Conservation (phyloP, 1,284 basidiomycete species). For the Cutaneotrichosporon arboriforme region DNA sequence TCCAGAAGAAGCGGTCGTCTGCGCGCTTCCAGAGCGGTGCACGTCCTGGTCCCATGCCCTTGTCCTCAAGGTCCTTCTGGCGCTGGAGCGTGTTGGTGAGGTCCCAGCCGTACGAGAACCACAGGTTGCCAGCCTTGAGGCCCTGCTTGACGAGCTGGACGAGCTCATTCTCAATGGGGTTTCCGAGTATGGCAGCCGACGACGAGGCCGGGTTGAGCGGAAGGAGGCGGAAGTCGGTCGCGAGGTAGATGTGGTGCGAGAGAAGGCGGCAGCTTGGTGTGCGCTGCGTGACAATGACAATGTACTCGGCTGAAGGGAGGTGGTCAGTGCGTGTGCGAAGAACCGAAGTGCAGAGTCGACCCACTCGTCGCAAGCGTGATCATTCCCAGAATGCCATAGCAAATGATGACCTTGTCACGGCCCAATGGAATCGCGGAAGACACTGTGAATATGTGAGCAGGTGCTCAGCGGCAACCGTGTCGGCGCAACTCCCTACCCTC, state of each 20-base stretch:
- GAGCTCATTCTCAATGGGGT: constrained; percentile 83
- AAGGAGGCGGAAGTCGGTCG: constrained; percentile 86
- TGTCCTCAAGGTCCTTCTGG: constrained; percentile 61
- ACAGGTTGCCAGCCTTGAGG: constrained; percentile 69
- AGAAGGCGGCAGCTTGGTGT: constrained; percentile 73
- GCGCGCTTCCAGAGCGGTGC: constrained; percentile 53
- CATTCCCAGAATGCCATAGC: constrained; percentile 78
- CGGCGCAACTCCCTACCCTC: constrained; percentile 40
- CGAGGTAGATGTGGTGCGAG: constrained; percentile 79
- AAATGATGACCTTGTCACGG: constrained; percentile 50
- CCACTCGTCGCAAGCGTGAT: constrained; percentile 78
- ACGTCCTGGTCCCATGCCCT: constrained; percentile 60
- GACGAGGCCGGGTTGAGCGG: constrained; percentile 66
- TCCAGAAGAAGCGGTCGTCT: constrained; percentile 99
- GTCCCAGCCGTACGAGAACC: constrained; percentile 90
- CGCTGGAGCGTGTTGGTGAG: constrained; percentile 81
- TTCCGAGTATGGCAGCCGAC: constrained; percentile 55
- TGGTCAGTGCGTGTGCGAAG: neutral
- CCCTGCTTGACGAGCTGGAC: constrained; percentile 81
- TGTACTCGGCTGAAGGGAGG: constrained; percentile 72
- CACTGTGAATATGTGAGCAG: constrained; percentile 21
- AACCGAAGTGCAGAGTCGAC: neutral
- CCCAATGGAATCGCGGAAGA: constrained; percentile 43
- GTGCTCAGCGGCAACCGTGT: neutral
- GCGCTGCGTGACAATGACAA: constrained; percentile 81